A percentile compares a stretch with the other conserved stretches of the same genome.
phyloP scores from a whole-genome alignment of 2,329 filamentous ascomycete species.

The Nigrospora oryzae region DNA sequence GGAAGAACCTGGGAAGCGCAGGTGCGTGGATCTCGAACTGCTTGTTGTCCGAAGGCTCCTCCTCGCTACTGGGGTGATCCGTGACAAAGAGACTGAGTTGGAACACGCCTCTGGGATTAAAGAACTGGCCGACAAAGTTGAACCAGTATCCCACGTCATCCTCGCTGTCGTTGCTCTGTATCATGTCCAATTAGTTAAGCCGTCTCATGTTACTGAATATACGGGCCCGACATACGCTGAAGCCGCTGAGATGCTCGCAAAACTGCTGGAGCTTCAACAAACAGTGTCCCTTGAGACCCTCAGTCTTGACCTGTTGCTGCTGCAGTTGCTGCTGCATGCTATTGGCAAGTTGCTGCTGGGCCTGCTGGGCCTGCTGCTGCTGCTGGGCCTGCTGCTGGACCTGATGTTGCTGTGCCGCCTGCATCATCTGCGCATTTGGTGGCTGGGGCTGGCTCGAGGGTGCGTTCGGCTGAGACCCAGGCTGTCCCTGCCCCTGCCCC shows the following conservation, averaged over 20 bases:
- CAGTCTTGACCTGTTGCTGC: constrained; percentile 38
- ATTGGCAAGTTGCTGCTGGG: constrained; percentile 24
- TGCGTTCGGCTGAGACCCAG: constrained; percentile 16
- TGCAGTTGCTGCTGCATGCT: constrained; percentile 16
- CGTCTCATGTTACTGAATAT: neutral
- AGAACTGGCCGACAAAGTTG: constrained; percentile 71
- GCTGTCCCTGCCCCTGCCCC: constrained; percentile 16
- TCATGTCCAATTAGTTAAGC: constrained; percentile 3
- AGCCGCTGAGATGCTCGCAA: constrained; percentile 52
- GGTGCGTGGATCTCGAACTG: constrained; percentile 80
- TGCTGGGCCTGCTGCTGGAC: constrained; percentile 17
- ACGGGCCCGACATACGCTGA: constrained; percentile 31
- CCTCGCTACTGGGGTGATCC: constrained; percentile 28
- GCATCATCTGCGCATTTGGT: constrained; percentile 23
- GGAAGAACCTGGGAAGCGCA: constrained; percentile 80
- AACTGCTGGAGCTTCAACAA: constrained; percentile 54
- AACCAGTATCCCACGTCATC: constrained; percentile 68
- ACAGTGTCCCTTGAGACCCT: constrained; percentile 46
- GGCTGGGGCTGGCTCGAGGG: constrained; percentile 17
- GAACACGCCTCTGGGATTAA: constrained; percentile 68
- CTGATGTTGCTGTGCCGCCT: constrained; percentile 19
- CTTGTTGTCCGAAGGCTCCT: constrained; percentile 54
- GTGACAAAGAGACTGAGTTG: constrained; percentile 58
- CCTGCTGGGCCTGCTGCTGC: constrained; percentile 33
- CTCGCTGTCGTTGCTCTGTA: constrained; percentile 47